phyloP scores from a whole-genome alignment of 208 protist genomes.

The Leishmania lainsoni region DNA sequence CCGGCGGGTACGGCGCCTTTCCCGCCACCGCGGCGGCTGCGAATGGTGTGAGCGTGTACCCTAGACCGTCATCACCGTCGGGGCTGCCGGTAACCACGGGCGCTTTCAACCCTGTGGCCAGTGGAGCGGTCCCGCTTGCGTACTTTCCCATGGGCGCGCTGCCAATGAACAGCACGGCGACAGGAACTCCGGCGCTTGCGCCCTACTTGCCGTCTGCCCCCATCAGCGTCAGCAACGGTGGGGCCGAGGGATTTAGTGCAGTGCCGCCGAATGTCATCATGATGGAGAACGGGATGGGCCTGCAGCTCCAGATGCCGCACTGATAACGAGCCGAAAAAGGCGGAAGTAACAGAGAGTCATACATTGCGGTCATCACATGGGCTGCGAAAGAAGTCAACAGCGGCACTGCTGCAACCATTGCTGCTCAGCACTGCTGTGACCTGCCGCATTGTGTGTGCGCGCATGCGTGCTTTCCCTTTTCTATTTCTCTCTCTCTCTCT shows the following conservation, averaged over 20 bases:
- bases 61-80: neutral
- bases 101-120: neutral
- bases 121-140: constrained; percentile 1
- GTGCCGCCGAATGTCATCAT: constrained; percentile 11
- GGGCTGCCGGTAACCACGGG: neutral
- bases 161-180: neutral
- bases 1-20: constrained; percentile 4
- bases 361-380: neutral
- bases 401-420: neutral
- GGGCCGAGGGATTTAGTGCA: neutral
- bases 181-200: constrained; percentile 6
- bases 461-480: neutral
- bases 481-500: neutral
- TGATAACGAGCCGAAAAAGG: neutral
- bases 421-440: neutral
- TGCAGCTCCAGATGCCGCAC: constrained; percentile 25
- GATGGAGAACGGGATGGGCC: constrained; percentile 8
- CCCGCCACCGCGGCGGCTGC: neutral
- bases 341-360: neutral
- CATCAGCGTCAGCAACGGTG: neutral
- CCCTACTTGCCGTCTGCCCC: constrained; percentile 2
- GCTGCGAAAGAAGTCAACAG: neutral
- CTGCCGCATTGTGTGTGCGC: neutral
- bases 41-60: neutral
- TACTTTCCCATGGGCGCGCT: constrained; percentile 11